phyloP scores from a whole-genome alignment of 1,284 basidiomycete species.

The Fistulinella cinereoalba region DNA sequence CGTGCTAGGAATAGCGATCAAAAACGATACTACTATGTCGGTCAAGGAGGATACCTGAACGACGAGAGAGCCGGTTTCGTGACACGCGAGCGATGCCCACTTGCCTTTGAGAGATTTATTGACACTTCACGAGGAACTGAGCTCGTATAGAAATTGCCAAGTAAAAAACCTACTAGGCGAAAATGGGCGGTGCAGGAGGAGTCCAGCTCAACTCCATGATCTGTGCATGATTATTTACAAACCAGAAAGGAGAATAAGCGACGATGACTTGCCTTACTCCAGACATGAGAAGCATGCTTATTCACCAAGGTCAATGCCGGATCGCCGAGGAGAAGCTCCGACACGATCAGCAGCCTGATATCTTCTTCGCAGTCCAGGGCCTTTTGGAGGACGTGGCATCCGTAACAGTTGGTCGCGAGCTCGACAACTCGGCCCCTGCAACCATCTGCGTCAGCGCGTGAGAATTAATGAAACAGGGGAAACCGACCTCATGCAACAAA shows the following conservation, averaged over 20 bases:
- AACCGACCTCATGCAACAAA: constrained; percentile 71
- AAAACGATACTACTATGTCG: not conserved
- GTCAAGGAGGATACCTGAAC: constrained; percentile 54
- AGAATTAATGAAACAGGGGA: constrained; percentile 5
- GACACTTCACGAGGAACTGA: constrained; percentile 47
- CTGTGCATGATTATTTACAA: constrained; percentile 34
- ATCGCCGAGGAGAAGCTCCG: constrained; percentile 74
- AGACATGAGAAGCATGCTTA: constrained; percentile 83
- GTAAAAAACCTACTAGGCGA: constrained; percentile 60
- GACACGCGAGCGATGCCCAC: constrained; percentile 83
- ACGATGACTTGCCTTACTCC: constrained; percentile 65
- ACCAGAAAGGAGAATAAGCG: not conserved
- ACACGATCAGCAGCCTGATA: constrained; percentile 73
- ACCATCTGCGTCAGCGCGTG: constrained; percentile 6
- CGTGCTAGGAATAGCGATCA: constrained; percentile 51
- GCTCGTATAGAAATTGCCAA: not conserved
- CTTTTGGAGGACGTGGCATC: constrained; percentile 82
- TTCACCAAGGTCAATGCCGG: constrained; percentile 80
- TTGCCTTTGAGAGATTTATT: constrained; percentile 81
- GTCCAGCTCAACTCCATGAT: constrained; percentile 85
- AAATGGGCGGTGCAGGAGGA: constrained; percentile 77
- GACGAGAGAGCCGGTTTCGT: constrained; percentile 81
- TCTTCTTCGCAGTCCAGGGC: constrained; percentile 87
- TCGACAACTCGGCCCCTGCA: constrained; percentile 75
- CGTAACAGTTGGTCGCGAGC: constrained; percentile 81